These are phyloP conservation scores for Pezicula carpinea DNA, from an alignment of 2,329 filamentous ascomycete genomes.

Conservation along the genomic window DNA sequence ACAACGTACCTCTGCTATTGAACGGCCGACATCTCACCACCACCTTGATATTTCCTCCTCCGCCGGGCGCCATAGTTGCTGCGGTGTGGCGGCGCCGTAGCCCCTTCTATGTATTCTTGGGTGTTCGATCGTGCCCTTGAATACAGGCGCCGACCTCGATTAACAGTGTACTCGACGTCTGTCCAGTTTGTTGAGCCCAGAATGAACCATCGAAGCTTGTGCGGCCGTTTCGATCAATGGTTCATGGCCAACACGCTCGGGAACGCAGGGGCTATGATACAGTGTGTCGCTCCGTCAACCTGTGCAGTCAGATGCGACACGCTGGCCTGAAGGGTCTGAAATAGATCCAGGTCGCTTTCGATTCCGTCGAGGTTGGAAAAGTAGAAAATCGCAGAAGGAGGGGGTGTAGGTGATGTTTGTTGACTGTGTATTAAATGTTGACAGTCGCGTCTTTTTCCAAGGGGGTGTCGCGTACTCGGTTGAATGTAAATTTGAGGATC, in stretches of 20 bases:
- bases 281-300: too few relatives aligned
- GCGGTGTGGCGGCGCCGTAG: constrained; percentile 13
- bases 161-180: background rate
- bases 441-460: too few relatives aligned
- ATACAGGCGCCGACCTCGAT: background rate
- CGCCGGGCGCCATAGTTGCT: constrained; percentile 28
- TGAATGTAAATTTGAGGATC: too few relatives aligned
- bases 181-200: background rate
- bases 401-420: too few relatives aligned
- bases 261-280: background rate
- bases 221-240: background rate
- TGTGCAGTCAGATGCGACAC: too few relatives aligned
- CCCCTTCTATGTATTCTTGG: background rate
- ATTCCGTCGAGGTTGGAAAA: too few relatives aligned
- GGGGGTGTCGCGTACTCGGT: too few relatives aligned
- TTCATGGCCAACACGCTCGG: background rate
- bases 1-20: constrained; percentile 76
- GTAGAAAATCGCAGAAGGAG: too few relatives aligned
- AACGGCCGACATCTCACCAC: constrained; percentile 96
- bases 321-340: too few relatives aligned
- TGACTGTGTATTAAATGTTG: too few relatives aligned
- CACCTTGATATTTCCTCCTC: constrained; percentile 98
- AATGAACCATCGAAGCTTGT: background rate
- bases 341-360: too few relatives aligned
- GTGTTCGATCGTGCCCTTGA: background rate